Conservation (phyloP, 2,329 filamentous ascomycete genomes). For the Ascochyta clinopodiicola region DNA sequence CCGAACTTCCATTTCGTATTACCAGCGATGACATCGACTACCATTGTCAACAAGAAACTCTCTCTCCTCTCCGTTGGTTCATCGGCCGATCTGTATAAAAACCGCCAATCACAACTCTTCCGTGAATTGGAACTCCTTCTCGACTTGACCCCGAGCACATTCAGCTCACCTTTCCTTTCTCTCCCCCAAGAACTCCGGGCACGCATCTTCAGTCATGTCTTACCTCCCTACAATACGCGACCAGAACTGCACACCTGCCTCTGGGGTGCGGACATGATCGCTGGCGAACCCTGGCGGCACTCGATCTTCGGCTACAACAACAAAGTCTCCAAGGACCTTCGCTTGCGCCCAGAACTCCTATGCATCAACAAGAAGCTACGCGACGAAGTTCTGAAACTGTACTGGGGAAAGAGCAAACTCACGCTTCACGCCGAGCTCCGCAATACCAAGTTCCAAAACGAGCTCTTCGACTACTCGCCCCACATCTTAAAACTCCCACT, state of each 20-base stretch:
- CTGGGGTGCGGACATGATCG: conserved; percentile 45
- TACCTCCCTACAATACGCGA: conserved; percentile 28
- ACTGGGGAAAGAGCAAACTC: conserved; percentile 38
- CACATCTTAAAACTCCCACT: conserved; percentile 42
- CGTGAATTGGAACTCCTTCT: conserved; percentile 44
- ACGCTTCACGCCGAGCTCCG: conserved; percentile 45
- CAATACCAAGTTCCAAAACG: conserved; percentile 38
- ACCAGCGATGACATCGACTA: conserved; percentile 10
- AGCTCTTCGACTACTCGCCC: conserved; percentile 44
- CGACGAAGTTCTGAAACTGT: conserved; percentile 36
- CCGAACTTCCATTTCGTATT: background rate
- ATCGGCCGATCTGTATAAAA: conserved; percentile 34
- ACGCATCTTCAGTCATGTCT: conserved; percentile 35
- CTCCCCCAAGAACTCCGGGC: conserved; percentile 41
- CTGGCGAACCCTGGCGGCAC: conserved; percentile 43
- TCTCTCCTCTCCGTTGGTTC: conserved; percentile 27
- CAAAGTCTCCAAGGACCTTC: conserved; percentile 28
- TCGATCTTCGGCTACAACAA: conserved; percentile 41
- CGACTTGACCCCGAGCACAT: conserved; percentile 41
- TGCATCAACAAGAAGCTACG: conserved; percentile 43
- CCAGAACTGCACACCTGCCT: conserved; percentile 45
- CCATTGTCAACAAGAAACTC: conserved; percentile 10
- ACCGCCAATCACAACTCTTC: conserved; percentile 43
- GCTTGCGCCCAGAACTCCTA: conserved; percentile 33
- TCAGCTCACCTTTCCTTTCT: conserved; percentile 40